Base-by-base conservation (phyloP, 768 basidiomycete genomes). In the Russula abietina region DNA sequence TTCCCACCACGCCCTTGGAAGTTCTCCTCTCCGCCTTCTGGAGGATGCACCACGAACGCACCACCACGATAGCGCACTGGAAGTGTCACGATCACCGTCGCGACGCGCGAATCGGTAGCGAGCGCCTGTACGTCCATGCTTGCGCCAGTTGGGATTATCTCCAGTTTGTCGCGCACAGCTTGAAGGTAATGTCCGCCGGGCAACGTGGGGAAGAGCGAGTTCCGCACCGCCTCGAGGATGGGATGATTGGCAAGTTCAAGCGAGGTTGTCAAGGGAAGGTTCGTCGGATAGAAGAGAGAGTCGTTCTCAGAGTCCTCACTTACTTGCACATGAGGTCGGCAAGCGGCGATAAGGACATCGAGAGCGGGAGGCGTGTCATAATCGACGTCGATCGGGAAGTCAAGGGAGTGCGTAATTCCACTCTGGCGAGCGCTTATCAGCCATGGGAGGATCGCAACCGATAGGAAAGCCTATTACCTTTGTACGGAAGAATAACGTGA, bases 181-280 rank as follows among this genome's bases (percentile, higher is more conserved):
- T 83, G 83, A 67, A 93, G 81, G 71, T 87, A 84, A 69, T 89
- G 83, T 3, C 89, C 89, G 0, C 75, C 70, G 4, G 88, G 84
- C 4, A 91, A 77, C 30, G 79, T 77, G 0, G 89, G 88, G 73
- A 91, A 91, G n/a, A 93, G 76, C 0, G 84, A 77, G 60, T 76
- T 84, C 52, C 84, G 84, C 24, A 91, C 77, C 0, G 89, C 85
- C 66, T 90, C 89, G 64, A 93, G 81, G 70, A 93, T 85, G 3
- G 90, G 90, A 70, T 89, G 88, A 71, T 87, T 90, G 22, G 89
- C 81, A 65, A 93, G 80, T 68, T 93, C 90, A 67, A 92, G 81
- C 0, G 90, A 87, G 28, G 86, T 78, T 0, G 87, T 89, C 61
- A 91, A 74, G 19, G 89, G 87, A 52, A 89, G 83, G 57, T 80